Evolutionary conservation across 345 rosid species (phyloP).

Genomic region (Brassica nigra): DNA sequence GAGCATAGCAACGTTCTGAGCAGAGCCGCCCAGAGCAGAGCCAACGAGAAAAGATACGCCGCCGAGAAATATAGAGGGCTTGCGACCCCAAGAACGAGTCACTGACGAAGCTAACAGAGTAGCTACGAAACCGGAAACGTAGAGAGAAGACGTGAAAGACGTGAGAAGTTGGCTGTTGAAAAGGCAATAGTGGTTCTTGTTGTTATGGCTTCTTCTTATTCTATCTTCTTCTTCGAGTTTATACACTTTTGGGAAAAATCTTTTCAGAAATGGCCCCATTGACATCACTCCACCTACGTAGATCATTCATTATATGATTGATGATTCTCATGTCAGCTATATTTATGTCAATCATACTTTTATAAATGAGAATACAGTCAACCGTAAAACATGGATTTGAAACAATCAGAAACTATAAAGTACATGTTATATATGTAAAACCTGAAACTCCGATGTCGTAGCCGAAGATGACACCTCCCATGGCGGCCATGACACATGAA

Average conservation of each 20-base stretch:
- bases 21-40: constrained; percentile 60
- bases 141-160: constrained; percentile 77
- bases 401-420: background rate
- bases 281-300: constrained; percentile 76
- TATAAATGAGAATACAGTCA: background rate
- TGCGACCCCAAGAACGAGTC: constrained; percentile 63
- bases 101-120: constrained; percentile 60
- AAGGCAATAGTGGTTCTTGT: constrained; percentile 81
- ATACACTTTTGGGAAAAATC: constrained; percentile 61
- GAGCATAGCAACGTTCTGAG: constrained; percentile 58
- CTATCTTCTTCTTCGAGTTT: constrained; percentile 41
- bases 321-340: background rate
- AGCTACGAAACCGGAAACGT: constrained; percentile 65
- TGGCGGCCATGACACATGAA: constrained; percentile 84
- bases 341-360: background rate
- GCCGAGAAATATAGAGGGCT: constrained; percentile 60
- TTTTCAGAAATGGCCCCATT: constrained; percentile 66
- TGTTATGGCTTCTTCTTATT: constrained; percentile 48
- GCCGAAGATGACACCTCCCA: constrained; percentile 88
- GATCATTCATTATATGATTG: background rate
- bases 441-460: constrained; percentile 88
- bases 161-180: constrained; percentile 72
- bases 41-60: constrained; percentile 67
- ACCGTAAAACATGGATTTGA: background rate
- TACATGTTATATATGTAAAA: constrained; percentile 20